Conservation (phyloP, 2,329 filamentous ascomycete species). For the Alternaria infectoria region DNA sequence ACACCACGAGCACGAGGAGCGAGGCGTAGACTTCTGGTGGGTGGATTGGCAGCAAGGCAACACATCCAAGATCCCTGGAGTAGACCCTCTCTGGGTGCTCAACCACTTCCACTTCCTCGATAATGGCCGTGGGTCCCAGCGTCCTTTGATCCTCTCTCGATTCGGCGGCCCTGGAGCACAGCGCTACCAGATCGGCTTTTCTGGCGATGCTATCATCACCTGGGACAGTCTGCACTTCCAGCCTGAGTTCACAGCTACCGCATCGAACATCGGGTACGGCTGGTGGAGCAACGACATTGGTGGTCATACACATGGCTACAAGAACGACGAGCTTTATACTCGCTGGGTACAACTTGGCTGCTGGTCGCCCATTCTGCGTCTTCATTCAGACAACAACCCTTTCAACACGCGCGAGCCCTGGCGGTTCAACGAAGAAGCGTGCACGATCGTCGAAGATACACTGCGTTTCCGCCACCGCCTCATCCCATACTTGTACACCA, state of each 20-base stretch:
- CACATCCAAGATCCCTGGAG: conserved; percentile 60
- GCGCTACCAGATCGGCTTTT: conserved; percentile 70
- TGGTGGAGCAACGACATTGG: conserved; percentile 75
- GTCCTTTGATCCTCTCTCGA: conserved; percentile 64
- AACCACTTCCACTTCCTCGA: conserved; percentile 71
- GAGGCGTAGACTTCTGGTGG: conserved; percentile 70
- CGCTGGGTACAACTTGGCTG: conserved; percentile 69
- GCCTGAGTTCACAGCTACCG: conserved; percentile 70
- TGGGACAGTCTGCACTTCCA: conserved; percentile 69
- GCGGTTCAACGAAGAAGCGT: conserved; percentile 58
- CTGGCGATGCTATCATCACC: conserved; percentile 65
- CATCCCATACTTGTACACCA: conserved; percentile 66
- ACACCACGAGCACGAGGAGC: conserved; percentile 61
- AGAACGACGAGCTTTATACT: conserved; percentile 64
- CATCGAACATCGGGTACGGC: conserved; percentile 70
- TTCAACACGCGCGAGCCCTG: conserved; percentile 70
- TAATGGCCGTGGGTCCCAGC: conserved; percentile 51
- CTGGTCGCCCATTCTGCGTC: conserved; percentile 66
- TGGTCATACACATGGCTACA: conserved; percentile 64
- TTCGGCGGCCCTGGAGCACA: conserved; percentile 69
- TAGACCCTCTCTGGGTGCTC: conserved; percentile 69
- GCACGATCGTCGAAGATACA: conserved; percentile 56
- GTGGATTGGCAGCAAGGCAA: conserved; percentile 71
- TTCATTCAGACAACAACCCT: conserved; percentile 64
- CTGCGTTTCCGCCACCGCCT: conserved; percentile 64